Base-by-base conservation (phyloP, 345 rosid genomes). In the rapeseed (Brassica napus) region DNA sequence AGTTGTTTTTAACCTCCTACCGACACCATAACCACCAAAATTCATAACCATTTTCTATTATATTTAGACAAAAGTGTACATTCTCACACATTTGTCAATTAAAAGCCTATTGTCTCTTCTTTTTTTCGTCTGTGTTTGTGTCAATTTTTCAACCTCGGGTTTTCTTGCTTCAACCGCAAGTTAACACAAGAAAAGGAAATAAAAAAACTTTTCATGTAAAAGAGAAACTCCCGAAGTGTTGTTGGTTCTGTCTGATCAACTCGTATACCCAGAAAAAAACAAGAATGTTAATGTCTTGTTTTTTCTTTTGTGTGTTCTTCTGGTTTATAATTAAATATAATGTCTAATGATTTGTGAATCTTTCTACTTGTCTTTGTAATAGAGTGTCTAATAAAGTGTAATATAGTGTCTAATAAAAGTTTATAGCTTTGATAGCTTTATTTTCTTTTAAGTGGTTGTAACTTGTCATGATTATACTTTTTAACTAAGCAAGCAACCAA, bases 11-110 rank as follows among this genome's bases (percentile, higher is more conserved):
- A 10, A 61, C 59, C 59, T 61, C 69, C 44, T 42, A 15, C 47
- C 31, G 31, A 52, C 16, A 71, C 77, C 66, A 54, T 39, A 54
- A 28, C 71, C 67, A 26, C 58, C 70, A 37, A 54, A 15, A 64
- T 37, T 35, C 60, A 80, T 69, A 63, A 63, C 65, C 74, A 75
- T 37, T 54, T 11, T 63, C 66, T 49, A 28, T 58, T 65, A 70
- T 58, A 75, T 81, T 58, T 61, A 31, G 83, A 76, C 80, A 76
- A 71, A 81, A 76, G 80, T 81, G 83, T 81, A 81, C 44, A 81
- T 76, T 76, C 66, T 58, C 83, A 76, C 83, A 80, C 80, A 70
- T 81, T 81, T 81, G 83, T 81, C 83, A 65, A 65, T 81, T 57
- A 18, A 75, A 69, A 37, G 72, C 76, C 80, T 71, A 71, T 71